Conservation (phyloP, 2,329 filamentous ascomycete genomes). For the Fusarium duplospermum region DNA sequence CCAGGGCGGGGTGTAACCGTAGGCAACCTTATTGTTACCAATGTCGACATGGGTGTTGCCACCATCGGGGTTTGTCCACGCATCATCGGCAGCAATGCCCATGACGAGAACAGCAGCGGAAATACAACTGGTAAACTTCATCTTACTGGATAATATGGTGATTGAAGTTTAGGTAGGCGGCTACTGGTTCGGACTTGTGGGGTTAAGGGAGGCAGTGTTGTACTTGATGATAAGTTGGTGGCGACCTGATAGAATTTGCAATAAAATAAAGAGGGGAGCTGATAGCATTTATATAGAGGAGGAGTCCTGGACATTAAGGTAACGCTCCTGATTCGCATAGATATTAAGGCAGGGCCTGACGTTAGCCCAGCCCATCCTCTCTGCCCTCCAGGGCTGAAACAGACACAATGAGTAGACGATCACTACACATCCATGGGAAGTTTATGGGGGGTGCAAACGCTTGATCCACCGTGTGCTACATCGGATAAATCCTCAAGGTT, state of each 20-base stretch:
- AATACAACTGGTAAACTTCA: not conserved
- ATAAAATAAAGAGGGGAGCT: not conserved
- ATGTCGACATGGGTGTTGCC: constrained; percentile 2
- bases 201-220: not conserved
- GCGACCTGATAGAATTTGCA: not conserved
- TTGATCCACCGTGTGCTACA: not conserved
- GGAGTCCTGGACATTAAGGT: not conserved
- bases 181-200: not conserved
- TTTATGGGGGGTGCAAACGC: not conserved
- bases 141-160: not conserved
- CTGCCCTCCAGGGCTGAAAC: not conserved
- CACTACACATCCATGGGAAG: not conserved
- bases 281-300: not conserved
- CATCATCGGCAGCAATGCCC: not conserved
- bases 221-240: not conserved
- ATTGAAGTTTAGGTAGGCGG: not conserved
- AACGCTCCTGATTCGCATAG: not conserved
- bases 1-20: not conserved
- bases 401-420: not conserved
- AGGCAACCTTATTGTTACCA: not conserved
- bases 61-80: not conserved
- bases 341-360: not conserved
- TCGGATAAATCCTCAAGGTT: not conserved
- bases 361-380: not conserved
- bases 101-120: not conserved